Percentiles rank a stretch among this genome's conserved stretches.
Evolutionary conservation across 1,284 basidiomycete species (phyloP).

Genomic region (Pseudozyma thailandica): DNA sequence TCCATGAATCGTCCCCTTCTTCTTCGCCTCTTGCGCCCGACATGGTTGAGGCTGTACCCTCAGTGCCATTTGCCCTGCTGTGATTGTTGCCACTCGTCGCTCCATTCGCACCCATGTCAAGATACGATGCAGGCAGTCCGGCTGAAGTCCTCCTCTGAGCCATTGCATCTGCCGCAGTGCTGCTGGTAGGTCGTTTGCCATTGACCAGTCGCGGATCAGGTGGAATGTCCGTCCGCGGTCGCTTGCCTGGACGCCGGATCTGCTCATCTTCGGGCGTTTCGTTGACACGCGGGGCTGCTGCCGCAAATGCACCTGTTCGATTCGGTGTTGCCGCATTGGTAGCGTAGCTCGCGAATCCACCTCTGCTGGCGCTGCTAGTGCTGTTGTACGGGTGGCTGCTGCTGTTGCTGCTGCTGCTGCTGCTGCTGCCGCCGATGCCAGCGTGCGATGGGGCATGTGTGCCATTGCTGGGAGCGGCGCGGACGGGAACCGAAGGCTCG

Average conservation of each 20-base stretch:
- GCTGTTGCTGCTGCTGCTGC: constrained; percentile 1
- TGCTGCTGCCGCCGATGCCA: not conserved
- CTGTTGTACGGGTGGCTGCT: not conserved
- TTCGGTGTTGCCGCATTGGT: constrained; percentile 13
- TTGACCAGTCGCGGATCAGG: constrained; percentile 25
- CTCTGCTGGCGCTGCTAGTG: not conserved
- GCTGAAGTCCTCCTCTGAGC: not conserved
- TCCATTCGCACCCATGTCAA: constrained; percentile 11
- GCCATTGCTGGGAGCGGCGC: constrained; percentile 15
- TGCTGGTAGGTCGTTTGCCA: constrained; percentile 4
- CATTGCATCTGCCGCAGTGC: not conserved
- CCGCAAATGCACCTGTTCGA: constrained; percentile 16
- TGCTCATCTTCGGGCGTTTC: constrained; percentile 46
- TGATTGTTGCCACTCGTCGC: constrained; percentile 9
- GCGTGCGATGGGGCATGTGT: constrained; percentile 1
- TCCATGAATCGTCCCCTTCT: constrained; percentile 34
- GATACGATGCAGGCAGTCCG: constrained; percentile 20
- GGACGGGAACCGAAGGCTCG: constrained; percentile 25
- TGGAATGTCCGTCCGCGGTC: constrained; percentile 17
- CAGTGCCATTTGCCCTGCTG: constrained; percentile 9
- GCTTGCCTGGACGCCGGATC: constrained; percentile 43
- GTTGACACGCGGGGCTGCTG: constrained; percentile 17
- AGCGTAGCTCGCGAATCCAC: constrained; percentile 13
- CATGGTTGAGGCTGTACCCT: not conserved
- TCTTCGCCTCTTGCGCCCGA: constrained; percentile 11